Base-by-base conservation (phyloP, 345 rosid species). In the Syzygium oleosum region DNA sequence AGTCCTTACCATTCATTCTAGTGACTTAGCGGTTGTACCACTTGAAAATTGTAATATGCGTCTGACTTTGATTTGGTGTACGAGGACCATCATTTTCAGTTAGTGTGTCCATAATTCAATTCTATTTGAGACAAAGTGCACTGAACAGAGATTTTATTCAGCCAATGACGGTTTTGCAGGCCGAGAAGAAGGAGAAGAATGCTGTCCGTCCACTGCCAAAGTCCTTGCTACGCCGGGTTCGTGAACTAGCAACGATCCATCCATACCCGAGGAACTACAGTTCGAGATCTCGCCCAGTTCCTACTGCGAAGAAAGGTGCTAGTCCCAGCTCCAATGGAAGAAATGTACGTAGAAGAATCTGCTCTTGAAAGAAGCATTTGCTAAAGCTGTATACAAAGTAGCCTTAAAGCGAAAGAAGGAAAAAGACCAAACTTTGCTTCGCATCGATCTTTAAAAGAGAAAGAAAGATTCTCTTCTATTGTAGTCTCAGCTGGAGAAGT, bases 191-290 rank as follows among this genome's bases (percentile, higher is more conserved):
- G 54, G 54, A 86, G 87, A 93, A 91, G 93, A 89, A 92, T 80
- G 88, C 65, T 23, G 59, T 86, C 84, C 92, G 93, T 1, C 87
- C 89, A 53, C 89, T 97, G 51, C 98, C 99, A 10, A 92, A 92
- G 89, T 87, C 93, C 65, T 90, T 96, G 84, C 84, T 95, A 38
- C 88, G 89, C 86, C 96, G 92, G 14, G 91, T 97, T 87, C 86
- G 89, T 56, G 99, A 97, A 91, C 95, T 97, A 80, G 98, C 97
- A 3, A 86, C 92, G 3, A 85, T 93, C 83, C 97, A 96, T 91
- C 98, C 97, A 46, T 95, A 94, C 91, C 95, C 97, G 43, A 92
- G 94, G 55, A 92, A 88, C 87, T 88, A 52, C 31, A 38, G 85
- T 55, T 29, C 86, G 43, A 84, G 84, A 58, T 43, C 91, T 7